These are phyloP conservation scores for Mycotypha africana DNA, from an alignment of 371 early-diverging fungal species.

Conservation along the genomic window DNA sequence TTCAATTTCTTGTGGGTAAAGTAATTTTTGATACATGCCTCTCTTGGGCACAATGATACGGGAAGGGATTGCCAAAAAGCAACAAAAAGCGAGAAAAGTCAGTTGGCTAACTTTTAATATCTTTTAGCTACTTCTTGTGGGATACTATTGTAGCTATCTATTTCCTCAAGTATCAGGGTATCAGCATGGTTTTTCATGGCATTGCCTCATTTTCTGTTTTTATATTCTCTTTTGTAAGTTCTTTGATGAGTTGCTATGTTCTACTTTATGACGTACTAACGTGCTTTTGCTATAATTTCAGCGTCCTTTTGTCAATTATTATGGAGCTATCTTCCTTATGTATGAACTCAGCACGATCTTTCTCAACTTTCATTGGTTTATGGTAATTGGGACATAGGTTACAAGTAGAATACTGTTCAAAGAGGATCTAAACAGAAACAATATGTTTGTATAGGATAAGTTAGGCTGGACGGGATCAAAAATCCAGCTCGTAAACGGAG, in stretches of 20 bases:
- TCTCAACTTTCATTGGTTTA: conserved; percentile 91
- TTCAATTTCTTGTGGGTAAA: conserved; percentile 80
- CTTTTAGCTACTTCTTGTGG: conserved; percentile 84
- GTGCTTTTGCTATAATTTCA: conserved; percentile 12
- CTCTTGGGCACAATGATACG: neutral
- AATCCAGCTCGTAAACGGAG: conserved; percentile 77
- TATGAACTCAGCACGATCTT: conserved; percentile 90
- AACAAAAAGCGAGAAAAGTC: neutral
- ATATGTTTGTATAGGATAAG: conserved; percentile 56
- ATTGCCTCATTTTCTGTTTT: conserved; percentile 74
- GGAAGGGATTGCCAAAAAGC: neutral
- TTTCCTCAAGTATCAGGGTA: conserved; percentile 64
- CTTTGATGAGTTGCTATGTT: neutral
- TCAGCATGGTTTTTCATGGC: conserved; percentile 85
- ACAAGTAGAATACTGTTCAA: neutral
- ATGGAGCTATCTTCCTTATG: conserved; percentile 83
- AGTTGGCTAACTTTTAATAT: neutral
- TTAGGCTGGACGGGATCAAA: conserved; percentile 70
- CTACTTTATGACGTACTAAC: neutral
- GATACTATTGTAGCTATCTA: conserved; percentile 71
- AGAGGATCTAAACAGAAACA: neutral
- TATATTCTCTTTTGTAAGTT: conserved; percentile 67
- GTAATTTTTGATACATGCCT: too few species aligned
- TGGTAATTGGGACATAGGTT: conserved; percentile 31
- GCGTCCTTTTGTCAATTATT: conserved; percentile 84